Evolutionary conservation across 1,284 basidiomycete species (phyloP).

Genomic region (Gomphus bonarii): DNA sequence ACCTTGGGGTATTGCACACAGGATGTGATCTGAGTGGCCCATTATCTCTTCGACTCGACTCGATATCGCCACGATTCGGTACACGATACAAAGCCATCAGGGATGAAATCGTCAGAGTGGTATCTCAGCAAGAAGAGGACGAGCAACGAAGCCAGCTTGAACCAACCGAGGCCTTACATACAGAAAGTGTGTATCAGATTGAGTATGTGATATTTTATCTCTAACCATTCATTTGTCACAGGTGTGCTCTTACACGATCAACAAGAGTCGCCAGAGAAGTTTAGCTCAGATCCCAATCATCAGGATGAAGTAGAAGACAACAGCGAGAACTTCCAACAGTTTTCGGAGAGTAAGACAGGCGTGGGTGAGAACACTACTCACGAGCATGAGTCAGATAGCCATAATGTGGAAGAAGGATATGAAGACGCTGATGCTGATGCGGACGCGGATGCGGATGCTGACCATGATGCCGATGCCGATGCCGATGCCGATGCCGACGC

Average conservation of each 20-base stretch:
- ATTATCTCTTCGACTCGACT: conserved; percentile 47
- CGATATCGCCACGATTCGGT: conserved; percentile 50
- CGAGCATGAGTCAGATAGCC: neutral
- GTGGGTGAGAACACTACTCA: neutral
- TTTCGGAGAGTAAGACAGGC: neutral
- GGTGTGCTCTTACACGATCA: neutral
- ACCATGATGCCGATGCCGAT: too few species aligned
- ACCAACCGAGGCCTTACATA: neutral
- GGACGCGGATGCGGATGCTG: too few species aligned
- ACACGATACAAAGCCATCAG: conserved; percentile 53
- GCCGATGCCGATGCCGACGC: neutral
- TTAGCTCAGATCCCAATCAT: neutral
- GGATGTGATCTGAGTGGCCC: conserved; percentile 52
- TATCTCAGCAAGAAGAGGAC: conserved; percentile 4
- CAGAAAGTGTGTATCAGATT: neutral
- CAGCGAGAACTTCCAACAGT: neutral
- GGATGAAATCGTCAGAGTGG: conserved; percentile 32
- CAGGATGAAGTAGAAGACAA: neutral
- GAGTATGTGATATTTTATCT: neutral
- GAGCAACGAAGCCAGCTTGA: neutral
- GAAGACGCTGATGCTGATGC: neutral
- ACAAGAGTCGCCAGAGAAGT: neutral
- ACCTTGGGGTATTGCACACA: conserved; percentile 61
- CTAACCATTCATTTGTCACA: neutral
- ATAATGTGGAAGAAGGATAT: neutral